Evolutionary conservation across 176 grass and related monocot species (phyloP), one percentile per base, ranked within the genome.

Genomic region (Eragrostis curvula): DNA sequence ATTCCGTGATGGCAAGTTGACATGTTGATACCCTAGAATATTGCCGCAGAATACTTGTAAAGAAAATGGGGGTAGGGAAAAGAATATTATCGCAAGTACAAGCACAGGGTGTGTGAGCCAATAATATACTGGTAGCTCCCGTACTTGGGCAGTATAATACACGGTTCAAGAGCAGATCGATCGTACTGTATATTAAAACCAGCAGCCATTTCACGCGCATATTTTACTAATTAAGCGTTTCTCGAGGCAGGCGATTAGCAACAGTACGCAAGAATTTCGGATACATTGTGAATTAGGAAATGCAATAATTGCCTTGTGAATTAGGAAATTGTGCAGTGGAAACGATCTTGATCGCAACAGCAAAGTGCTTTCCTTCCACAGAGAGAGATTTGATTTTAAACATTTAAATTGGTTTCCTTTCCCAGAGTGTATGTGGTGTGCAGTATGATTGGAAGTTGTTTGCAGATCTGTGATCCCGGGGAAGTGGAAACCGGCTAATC

Each of bases 1-100:
- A 89, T 89, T 82, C 88, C 78, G 47, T 16, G 60, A 41, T 28
- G 70, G 66, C 72, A 85, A 82, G 66, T 72, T 66, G 88, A 55
- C 62, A 36, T 29, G 76, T 15, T 21, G 43, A 50, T 67, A 24
- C 73, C 72, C 17, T 75, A 85, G 65, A 81, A 85, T 85, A 89
- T 58, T 89, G 72, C 40, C 65, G 28, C 21, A 15, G 24, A 85
- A 85, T 84, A 70, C 32, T 25, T 14, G 5, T 17, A 56, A 76
- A 25, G 81, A 68, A 70, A 81, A 62, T 28, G 20, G 60, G 56
- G 10, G 43, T 1, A 21, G 30, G 57, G 42, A 81, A 36, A 78
- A 72, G 28, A 78, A 73, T 71, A 78, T 50, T 78, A 66, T 89
- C 49, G 15, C 71, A 89, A 72, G 83, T 78, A 81, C 78, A 66